A percentile compares a stretch with the other conserved stretches of the same genome.
Evolutionary conservation across 331 rosid species (phyloP).

Genomic region (Acacia concinna): DNA sequence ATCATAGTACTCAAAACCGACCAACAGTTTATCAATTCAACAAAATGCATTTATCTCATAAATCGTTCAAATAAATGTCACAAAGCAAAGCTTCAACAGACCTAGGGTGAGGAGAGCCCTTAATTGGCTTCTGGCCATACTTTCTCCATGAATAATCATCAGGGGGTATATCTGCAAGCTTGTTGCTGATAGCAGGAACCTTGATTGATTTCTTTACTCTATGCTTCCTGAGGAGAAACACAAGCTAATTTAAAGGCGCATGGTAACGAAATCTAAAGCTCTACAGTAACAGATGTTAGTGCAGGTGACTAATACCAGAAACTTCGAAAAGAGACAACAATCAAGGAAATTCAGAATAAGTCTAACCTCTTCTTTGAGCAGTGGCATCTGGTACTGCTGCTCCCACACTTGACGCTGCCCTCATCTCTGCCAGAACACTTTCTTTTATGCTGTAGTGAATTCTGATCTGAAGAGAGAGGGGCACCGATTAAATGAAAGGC

Average conservation of each 20-base stretch:
- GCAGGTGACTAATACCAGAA: not conserved
- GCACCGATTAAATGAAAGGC: constrained; percentile 73
- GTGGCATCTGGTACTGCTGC: constrained; percentile 72
- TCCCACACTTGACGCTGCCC: constrained; percentile 71
- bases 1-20: not conserved
- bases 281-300: not conserved
- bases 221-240: constrained; percentile 59
- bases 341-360: constrained; percentile 8
- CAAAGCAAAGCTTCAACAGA: constrained; percentile 34
- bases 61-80: not conserved
- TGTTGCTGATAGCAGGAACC: constrained; percentile 89
- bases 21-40: not conserved
- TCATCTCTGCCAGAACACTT: constrained; percentile 71
- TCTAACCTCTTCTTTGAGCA: constrained; percentile 87
- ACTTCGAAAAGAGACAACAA: not conserved
- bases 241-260: not conserved
- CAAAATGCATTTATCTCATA: not conserved
- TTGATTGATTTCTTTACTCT: constrained; percentile 84
- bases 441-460: constrained; percentile 67
- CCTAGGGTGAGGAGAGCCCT: constrained; percentile 97
- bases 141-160: constrained; percentile 97
- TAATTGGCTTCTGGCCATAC: constrained; percentile 95
- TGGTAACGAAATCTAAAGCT: not conserved
- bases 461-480: constrained; percentile 68
- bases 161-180: constrained; percentile 89